A percentile compares a stretch with the other conserved stretches of the same genome.
Evolutionary conservation across 148 eudicot species (phyloP).

Genomic region (Polygonum aviculare): DNA sequence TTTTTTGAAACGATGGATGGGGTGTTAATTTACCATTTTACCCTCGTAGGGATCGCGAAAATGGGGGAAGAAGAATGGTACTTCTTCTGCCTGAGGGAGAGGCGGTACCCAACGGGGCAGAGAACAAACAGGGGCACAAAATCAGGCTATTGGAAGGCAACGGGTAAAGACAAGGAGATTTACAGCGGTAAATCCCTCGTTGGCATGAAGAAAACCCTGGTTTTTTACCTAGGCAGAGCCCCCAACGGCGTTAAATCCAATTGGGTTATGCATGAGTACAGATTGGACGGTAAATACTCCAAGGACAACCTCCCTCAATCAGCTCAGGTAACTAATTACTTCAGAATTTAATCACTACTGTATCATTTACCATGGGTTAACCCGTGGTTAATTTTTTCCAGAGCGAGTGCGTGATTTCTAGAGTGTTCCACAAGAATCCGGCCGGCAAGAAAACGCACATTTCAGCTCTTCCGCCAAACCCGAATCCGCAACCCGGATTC

Average conservation of each 20-base stretch:
- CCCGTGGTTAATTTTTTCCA: background rate
- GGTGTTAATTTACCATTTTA: background rate
- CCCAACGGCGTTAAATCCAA: conserved; percentile 86
- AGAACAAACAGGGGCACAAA: conserved; percentile 78
- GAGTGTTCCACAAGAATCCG: conserved; percentile 1
- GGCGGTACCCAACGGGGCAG: conserved; percentile 83
- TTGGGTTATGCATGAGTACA: conserved; percentile 96
- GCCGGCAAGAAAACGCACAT: conserved; percentile 6
- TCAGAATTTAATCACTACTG: no score
- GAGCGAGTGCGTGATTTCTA: conserved; percentile 5
- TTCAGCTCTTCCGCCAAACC: background rate
- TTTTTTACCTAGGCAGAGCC: conserved; percentile 83
- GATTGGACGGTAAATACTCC: conserved; percentile 85
- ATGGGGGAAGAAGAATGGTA: conserved; percentile 99
- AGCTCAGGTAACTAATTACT: conserved; percentile 47
- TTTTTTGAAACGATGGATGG: no score
- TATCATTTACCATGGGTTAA: no score
- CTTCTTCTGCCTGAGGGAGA: conserved; percentile 72
- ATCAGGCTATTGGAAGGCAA: conserved; percentile 94
- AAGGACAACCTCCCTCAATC: conserved; percentile 63
- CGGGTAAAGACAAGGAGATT: conserved; percentile 90
- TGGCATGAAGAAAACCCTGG: conserved; percentile 96
- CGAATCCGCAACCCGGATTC: background rate
- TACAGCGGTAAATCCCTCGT: conserved; percentile 64
- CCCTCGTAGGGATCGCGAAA: conserved; percentile 49